A percentile compares a stretch with the other conserved stretches of the same genome.
These are phyloP conservation scores for Naganishia friedmannii DNA, from an alignment of 768 basidiomycete genomes.

Conservation along the genomic window DNA sequence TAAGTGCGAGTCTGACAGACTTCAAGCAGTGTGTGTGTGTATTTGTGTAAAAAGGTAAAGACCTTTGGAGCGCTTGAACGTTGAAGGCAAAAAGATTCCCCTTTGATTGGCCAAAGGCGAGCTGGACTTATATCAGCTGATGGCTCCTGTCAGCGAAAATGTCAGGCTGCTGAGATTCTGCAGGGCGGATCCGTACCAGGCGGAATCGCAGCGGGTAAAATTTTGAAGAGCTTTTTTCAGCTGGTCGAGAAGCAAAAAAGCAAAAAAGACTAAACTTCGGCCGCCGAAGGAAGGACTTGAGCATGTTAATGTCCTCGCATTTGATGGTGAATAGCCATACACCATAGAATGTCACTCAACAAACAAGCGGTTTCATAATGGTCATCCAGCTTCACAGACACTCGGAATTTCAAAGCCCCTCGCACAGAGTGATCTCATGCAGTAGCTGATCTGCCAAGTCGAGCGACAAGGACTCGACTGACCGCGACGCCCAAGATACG, in stretches of 20 bases:
- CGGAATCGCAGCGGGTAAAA: background rate
- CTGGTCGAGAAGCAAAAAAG: background rate
- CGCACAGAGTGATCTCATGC: background rate
- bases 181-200: background rate
- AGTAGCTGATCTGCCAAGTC: background rate
- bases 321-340: background rate
- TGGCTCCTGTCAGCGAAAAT: background rate
- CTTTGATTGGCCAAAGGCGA: background rate
- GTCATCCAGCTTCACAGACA: background rate
- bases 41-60: background rate
- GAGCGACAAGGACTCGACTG: background rate
- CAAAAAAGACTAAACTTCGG: background rate
- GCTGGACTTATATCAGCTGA: background rate
- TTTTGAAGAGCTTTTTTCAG: background rate
- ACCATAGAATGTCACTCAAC: constrained; percentile 7
- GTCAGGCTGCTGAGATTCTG: constrained; percentile 1
- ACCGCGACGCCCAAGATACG: background rate
- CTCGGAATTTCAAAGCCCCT: background rate
- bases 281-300: background rate
- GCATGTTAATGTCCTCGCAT: background rate
- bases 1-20: constrained; percentile 31
- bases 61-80: constrained; percentile 13
- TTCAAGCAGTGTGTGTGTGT: background rate
- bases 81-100: background rate
- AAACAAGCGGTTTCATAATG: background rate